Percentiles rank a stretch among this genome's conserved stretches.
phyloP scores from a whole-genome alignment of 176 grass and related monocot genomes.

The Ensete glaucum region DNA sequence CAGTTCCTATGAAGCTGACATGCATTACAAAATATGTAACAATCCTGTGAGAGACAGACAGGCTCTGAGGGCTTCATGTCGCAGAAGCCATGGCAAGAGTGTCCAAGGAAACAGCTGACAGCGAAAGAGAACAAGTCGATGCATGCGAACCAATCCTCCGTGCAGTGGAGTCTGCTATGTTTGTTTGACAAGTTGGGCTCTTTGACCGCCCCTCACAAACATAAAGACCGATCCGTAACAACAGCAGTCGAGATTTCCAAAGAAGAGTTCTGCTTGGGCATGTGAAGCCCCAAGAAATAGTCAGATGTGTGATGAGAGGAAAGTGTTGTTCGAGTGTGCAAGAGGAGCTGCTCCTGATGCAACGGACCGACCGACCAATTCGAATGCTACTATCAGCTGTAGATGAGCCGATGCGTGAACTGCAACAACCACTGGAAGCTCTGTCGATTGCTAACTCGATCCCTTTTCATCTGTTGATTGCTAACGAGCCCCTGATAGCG shows the following conservation, averaged over 20 bases:
- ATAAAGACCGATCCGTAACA: constrained; percentile 4
- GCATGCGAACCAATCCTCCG: background rate
- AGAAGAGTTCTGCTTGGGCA: constrained; percentile 7
- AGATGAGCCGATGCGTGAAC: constrained; percentile 13
- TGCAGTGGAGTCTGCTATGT: constrained; percentile 11
- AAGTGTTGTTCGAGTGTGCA: constrained; percentile 6
- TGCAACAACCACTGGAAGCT: constrained; percentile 15
- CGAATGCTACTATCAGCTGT: constrained; percentile 5
- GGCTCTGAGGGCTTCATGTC: background rate
- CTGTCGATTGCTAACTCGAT: background rate
- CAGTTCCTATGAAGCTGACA: background rate
- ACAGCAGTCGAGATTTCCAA: constrained; percentile 3
- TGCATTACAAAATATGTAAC: constrained; percentile 4
- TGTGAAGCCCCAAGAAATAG: constrained; percentile 7
- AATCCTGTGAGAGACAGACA: background rate
- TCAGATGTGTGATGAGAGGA: background rate
- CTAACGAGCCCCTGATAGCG: no score
- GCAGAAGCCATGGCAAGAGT: constrained; percentile 4
- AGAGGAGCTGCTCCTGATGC: constrained; percentile 1
- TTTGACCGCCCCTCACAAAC: background rate
- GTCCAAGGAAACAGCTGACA: constrained; percentile 6
- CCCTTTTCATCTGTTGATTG: background rate
- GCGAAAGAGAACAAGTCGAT: constrained; percentile 7
- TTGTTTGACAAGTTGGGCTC: constrained; percentile 7
- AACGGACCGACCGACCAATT: background rate